A percentile compares a stretch with the other conserved stretches of the same genome.
phyloP scores from a whole-genome alignment of 345 rosid genomes.

The Jatropha curcas region DNA sequence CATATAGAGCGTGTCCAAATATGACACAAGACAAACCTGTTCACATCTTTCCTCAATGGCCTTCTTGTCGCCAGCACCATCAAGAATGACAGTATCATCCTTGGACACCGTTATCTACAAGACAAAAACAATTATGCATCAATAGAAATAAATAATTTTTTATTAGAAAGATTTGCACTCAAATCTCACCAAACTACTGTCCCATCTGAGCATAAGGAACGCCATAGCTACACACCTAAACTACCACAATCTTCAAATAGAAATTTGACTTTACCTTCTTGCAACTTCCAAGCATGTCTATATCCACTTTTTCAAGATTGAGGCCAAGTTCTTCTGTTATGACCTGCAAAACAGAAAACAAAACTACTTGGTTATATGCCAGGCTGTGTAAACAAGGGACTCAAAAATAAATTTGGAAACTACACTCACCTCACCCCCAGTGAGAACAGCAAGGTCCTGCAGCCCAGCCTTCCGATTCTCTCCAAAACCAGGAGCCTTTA shows the following conservation, averaged over 20 bases:
- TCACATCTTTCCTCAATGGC: slow-evolving; percentile 85
- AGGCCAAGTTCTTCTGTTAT: slow-evolving; percentile 93
- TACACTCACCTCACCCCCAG: slow-evolving; percentile 77
- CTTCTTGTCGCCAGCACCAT: slow-evolving; percentile 96
- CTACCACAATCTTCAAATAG: background rate
- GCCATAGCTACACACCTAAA: background rate
- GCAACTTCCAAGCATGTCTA: slow-evolving; percentile 86
- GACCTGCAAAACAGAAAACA: slow-evolving; percentile 43
- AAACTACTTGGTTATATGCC: background rate
- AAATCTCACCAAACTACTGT: too few relatives aligned
- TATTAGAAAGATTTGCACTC: background rate
- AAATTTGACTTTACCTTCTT: slow-evolving; percentile 56
- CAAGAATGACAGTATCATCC: slow-evolving; percentile 87
- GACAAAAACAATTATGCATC: background rate
- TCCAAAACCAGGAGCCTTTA: slow-evolving; percentile 98
- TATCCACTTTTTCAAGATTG: slow-evolving; percentile 87
- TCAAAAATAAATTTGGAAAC: background rate
- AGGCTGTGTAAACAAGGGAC: background rate
- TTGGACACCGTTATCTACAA: slow-evolving; percentile 75
- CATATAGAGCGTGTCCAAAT: background rate
- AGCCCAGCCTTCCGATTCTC: slow-evolving; percentile 85
- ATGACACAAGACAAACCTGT: slow-evolving; percentile 48
- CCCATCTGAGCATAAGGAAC: background rate
- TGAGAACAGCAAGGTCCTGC: slow-evolving; percentile 86
- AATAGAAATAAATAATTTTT: background rate